Base-by-base conservation (phyloP, 345 rosid species). In the Arabis hirsuta region DNA sequence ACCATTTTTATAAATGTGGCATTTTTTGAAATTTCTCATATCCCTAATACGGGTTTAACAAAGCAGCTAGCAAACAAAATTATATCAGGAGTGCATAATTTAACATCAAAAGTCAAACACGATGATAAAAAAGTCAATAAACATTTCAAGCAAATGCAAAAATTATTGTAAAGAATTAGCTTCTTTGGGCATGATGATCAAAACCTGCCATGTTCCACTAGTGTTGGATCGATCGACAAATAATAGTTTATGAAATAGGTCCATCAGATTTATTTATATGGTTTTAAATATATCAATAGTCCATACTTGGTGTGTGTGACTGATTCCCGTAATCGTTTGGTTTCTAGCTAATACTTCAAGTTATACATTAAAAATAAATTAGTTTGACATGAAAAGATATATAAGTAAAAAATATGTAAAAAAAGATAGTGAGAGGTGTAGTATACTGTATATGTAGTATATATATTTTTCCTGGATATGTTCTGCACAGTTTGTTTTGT, bases 31-130 rank as follows among this genome's bases (percentile, higher is more conserved):
- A 16, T 16, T 16, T 16, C 46, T n/a, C n/a, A n/a, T n/a, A 7
- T 72, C 43, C 27, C 24, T 42, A 45, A 13, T 51, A 48, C 61
- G 61, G 19, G 12, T 19, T 11, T 64, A 63, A 72, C 50, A 20
- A 64, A 58, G 64, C 61, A 58, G 73, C 62, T 58, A 74, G 39
- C 73, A 74, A 42, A 74, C 62, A 66, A 58, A 66, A 55, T 11
- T 13, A 13, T 11, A 44, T 39, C 13, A 41, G 55, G 12, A 56
- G 7, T 47, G 52, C 24, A 36, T 73, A 2, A 6, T 38, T 50
- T 44, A 24, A 41, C 31, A 44, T 41, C 34, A 59, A 4, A 41
- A 52, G 31, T 59, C 29, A 62, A 43, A 43, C 16, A 57, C 54
- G 47, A 63, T 63, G 7, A 54, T 45, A 44, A 4, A 54, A 14